Base-by-base conservation (phyloP, 2,329 filamentous ascomycete genomes). In the Lachnellula arida region DNA sequence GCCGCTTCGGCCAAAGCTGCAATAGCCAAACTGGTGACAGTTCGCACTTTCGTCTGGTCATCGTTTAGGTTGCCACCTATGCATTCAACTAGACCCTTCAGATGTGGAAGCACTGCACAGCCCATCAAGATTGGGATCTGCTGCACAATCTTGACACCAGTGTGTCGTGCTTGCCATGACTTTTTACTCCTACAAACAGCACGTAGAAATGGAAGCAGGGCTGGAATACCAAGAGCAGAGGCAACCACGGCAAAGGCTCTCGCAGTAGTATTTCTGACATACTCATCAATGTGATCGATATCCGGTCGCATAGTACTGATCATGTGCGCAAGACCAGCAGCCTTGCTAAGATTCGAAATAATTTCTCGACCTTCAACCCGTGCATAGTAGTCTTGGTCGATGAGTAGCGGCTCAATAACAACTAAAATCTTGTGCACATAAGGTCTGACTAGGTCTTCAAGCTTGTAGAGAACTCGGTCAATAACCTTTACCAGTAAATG, bases 61-160 rank as follows among this genome's bases (percentile, higher is more conserved):
- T 99, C 94, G 68, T 96, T 96, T 14, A 99, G 80, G 70, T 97
- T 97, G 50, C 93, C 91, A 14, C 88, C 91, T 68, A 99, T 97
- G 72, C 93, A 97, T 65, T 97, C 94, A 7, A 99, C 94, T 11
- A 99, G 78, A 4, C 93, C 93, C 73, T 97, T 97, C 52, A 99
- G 79, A 73, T 99, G 93, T 35, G 94, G 94, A 25, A 99, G 77
- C 51, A 99, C 90, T 46, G 94, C 94, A 70, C 94, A 99, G 28
- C 94, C 94, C 94, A 99, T 99, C 5, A 99, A 77, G 64, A 99
- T 99, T 22, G 94, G 93, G 67, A 99, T 97, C 71, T 99, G 94
- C 72, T 99, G 94, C 15, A 99, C 89, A 70, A 99, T 99, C 78
- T 99, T 99, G 63, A 99, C 94, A 76, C 94, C 94, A 2, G 94